Conservation (phyloP, 2,329 filamentous ascomycete species). For the Diaporthe caulivora region DNA sequence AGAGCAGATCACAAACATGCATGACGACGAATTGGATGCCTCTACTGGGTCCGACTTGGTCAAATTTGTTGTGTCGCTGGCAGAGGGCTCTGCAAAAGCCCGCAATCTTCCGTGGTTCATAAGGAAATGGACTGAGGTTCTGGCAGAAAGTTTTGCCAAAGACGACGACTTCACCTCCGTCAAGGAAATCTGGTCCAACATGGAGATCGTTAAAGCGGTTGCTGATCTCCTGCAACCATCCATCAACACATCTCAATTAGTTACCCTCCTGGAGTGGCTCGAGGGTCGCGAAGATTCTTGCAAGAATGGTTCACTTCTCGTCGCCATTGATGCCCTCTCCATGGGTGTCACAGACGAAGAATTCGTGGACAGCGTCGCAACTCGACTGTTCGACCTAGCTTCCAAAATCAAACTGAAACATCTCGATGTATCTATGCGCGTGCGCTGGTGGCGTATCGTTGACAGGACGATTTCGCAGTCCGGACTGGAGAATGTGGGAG, state of each 20-base stretch:
- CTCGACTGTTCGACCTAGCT: slow-evolving; percentile 53
- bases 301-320: slow-evolving; percentile 51
- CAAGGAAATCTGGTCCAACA: slow-evolving; percentile 46
- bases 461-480: slow-evolving; percentile 46
- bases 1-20: slow-evolving; percentile 47
- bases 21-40: slow-evolving; percentile 37
- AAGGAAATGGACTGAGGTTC: slow-evolving; percentile 59
- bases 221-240: slow-evolving; percentile 54
- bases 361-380: slow-evolving; percentile 56
- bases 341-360: slow-evolving; percentile 57
- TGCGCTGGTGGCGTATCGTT: slow-evolving; percentile 44
- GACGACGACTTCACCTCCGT: slow-evolving; percentile 34
- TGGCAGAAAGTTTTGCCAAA: slow-evolving; percentile 50
- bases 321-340: slow-evolving; percentile 58
- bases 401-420: slow-evolving; percentile 38
- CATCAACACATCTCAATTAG: slow-evolving; percentile 59
- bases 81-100: slow-evolving; percentile 57
- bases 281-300: slow-evolving; percentile 47
- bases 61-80: slow-evolving; percentile 57
- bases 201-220: slow-evolving; percentile 43
- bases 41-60: slow-evolving; percentile 37
- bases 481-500: slow-evolving; percentile 42
- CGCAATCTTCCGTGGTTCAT: slow-evolving; percentile 61
- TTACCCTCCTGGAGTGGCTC: slow-evolving; percentile 58
- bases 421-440: slow-evolving; percentile 22